Conservation (phyloP, 257 asterid species). For the Solanum medicagineum region DNA sequence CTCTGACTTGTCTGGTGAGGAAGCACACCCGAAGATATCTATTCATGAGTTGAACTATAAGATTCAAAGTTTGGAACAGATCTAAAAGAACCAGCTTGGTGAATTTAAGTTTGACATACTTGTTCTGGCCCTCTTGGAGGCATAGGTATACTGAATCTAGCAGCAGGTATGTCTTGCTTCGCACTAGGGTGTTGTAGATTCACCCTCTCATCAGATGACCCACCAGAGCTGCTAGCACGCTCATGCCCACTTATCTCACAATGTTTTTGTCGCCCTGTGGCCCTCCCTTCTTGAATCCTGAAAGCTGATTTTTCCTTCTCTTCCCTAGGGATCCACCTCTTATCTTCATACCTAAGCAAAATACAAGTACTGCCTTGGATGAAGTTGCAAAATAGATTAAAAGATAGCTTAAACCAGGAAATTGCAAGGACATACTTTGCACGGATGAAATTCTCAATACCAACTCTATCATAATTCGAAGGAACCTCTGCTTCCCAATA, state of each 20-base stretch:
- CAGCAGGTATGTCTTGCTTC: slow-evolving; percentile 31
- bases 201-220: slow-evolving; percentile 41
- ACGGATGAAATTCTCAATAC: slow-evolving; percentile 94
- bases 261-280: slow-evolving; percentile 45
- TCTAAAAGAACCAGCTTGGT: background rate
- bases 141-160: slow-evolving; percentile 40
- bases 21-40: slow-evolving; percentile 50
- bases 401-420: background rate
- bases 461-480: slow-evolving; percentile 91
- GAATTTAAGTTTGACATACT: slow-evolving; percentile 28
- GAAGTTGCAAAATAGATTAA: slow-evolving; percentile 5
- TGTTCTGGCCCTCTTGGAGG: slow-evolving; percentile 65
- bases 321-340: slow-evolving; percentile 83
- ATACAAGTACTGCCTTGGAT: background rate
- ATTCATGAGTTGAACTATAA: slow-evolving; percentile 2
- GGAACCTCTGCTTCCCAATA: slow-evolving; percentile 99
- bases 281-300: slow-evolving; percentile 42
- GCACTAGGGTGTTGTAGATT: slow-evolving; percentile 21
- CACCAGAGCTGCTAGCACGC: slow-evolving; percentile 27
- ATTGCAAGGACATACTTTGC: slow-evolving; percentile 59
- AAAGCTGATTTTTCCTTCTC: slow-evolving; percentile 47
- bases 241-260: slow-evolving; percentile 48
- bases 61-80: background rate
- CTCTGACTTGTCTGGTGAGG: slow-evolving; percentile 41
- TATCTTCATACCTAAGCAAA: slow-evolving; percentile 73